phyloP scores from a whole-genome alignment of 768 basidiomycete species.

The Lactifluus subvellereus region DNA sequence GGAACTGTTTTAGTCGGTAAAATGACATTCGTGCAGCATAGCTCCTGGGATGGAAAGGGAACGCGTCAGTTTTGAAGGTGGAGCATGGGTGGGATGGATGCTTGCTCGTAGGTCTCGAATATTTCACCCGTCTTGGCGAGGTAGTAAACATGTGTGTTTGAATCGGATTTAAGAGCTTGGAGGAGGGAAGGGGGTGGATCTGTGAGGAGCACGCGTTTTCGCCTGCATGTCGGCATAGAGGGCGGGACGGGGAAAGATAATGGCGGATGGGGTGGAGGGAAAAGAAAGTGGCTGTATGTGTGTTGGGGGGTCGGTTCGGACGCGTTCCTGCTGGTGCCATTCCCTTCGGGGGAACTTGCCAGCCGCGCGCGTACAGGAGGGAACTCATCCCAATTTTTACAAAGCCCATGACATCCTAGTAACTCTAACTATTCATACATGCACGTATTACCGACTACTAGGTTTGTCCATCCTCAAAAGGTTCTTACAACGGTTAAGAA shows the following conservation, averaged over 20 bases:
- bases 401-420: no score
- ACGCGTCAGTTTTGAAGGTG: slow-evolving; percentile 25
- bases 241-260: slow-evolving; percentile 16
- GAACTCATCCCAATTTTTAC: no score
- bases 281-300: slow-evolving; percentile 22
- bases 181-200: slow-evolving; percentile 70
- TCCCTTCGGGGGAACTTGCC: slow-evolving; percentile 1
- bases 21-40: slow-evolving; percentile 93
- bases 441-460: no score
- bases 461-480: no score
- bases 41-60: slow-evolving; percentile 38
- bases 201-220: slow-evolving; percentile 85
- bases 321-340: slow-evolving; percentile 18
- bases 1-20: slow-evolving; percentile 90
- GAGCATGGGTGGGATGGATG: slow-evolving; percentile 30
- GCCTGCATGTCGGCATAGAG: slow-evolving; percentile 80
- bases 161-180: slow-evolving; percentile 56
- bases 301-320: slow-evolving; percentile 21
- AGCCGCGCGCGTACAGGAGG: background rate
- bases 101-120: slow-evolving; percentile 94
- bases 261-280: slow-evolving; percentile 23
- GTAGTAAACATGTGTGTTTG: slow-evolving; percentile 78
- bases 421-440: no score
- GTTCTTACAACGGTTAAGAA: background rate
- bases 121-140: slow-evolving; percentile 95